These are phyloP conservation scores for Suillus ampliporus DNA, from an alignment of 768 basidiomycete genomes.

Conservation along the genomic window DNA sequence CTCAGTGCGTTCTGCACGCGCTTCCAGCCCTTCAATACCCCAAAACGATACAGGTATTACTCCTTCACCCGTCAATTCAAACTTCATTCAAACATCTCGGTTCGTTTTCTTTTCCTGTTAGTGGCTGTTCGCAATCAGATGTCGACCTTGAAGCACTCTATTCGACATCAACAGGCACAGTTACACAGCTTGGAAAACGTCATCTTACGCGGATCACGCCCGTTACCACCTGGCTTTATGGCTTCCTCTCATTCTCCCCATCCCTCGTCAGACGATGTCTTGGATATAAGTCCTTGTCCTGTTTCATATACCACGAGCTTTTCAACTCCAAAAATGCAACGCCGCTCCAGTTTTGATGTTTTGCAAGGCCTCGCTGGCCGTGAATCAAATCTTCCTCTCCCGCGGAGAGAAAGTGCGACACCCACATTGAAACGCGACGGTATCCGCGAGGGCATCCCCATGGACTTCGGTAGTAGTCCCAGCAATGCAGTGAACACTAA, in stretches of 20 bases:
- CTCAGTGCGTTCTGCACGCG: slow-evolving; percentile 52
- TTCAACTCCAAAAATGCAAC: slow-evolving; percentile 55
- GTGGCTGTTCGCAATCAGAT: slow-evolving; percentile 81
- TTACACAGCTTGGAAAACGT: slow-evolving; percentile 71
- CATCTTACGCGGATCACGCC: slow-evolving; percentile 70
- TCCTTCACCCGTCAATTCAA: slow-evolving; percentile 24
- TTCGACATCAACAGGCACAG: slow-evolving; percentile 85
- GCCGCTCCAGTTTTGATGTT: slow-evolving; percentile 75
- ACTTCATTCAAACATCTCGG: slow-evolving; percentile 27
- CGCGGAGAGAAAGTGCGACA: slow-evolving; percentile 54
- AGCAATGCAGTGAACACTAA: slow-evolving; percentile 48
- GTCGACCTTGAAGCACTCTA: slow-evolving; percentile 81
- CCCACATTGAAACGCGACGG: slow-evolving; percentile 52
- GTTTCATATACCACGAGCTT: slow-evolving; percentile 38
- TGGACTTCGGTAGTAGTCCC: slow-evolving; percentile 51
- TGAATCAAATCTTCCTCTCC: slow-evolving; percentile 76
- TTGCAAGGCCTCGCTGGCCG: slow-evolving; percentile 75
- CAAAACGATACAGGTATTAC: slow-evolving; percentile 71
- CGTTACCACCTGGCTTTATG: slow-evolving; percentile 50
- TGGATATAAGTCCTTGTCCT: slow-evolving; percentile 38
- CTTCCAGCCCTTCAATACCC: slow-evolving; percentile 59
- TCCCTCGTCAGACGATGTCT: slow-evolving; percentile 39
- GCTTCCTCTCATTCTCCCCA: slow-evolving; percentile 45
- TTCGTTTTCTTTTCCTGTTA: slow-evolving; percentile 40
- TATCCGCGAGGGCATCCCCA: slow-evolving; percentile 78